Evolutionary conservation across 2,329 filamentous ascomycete genomes (phyloP), one percentile per base, ranked within the genome.

Genomic region (Fusarium buxicola): DNA sequence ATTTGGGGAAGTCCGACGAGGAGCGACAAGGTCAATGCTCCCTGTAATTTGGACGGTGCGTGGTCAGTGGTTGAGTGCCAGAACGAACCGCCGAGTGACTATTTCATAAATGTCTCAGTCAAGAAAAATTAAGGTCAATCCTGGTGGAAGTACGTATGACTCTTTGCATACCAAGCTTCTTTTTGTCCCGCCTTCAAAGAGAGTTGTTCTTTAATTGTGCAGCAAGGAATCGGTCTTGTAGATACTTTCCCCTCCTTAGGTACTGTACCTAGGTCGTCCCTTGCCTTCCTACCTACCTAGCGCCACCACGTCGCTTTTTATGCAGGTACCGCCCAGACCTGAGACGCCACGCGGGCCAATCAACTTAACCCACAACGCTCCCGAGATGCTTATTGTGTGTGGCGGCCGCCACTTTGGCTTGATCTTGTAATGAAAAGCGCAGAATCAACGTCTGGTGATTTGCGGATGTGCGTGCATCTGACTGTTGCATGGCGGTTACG

Each of bases 291-390:
- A 24, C 28, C 24, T 27, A 16, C 16, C 36, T 27, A 58, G 58
- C 58, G 59, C 58, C 65, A 68, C 53, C 64, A 64, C 64, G 55
- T 70, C 62, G 64, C 52, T 52, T 46, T 57, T 50, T 53, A 71
- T 69, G 69, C 69, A 71, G 69, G 69, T 71, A 71, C 69, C 40
- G 58, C 55, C 39, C 65, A 63, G 56, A 69, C 54, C 66, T 75
- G 75, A 76, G 75, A 76, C 75, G 70, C 66, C 51, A 60, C 55
- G 58, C 38, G 46, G 60, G 64, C 74, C 74, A 76, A 76, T 74
- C 72, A 65, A 65, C 51, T 30, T 25, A 31, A 40, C 47, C 43
- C 50, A 48, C 40, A 28, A 50, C 50, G 40, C 52, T 58, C 51
- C 66, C 62, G 58, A 58, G 54, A 58, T 54, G 51, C 40, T 58